These are phyloP conservation scores for Lomentospora prolificans DNA, from an alignment of 2,329 filamentous ascomycete genomes.

Conservation along the genomic window DNA sequence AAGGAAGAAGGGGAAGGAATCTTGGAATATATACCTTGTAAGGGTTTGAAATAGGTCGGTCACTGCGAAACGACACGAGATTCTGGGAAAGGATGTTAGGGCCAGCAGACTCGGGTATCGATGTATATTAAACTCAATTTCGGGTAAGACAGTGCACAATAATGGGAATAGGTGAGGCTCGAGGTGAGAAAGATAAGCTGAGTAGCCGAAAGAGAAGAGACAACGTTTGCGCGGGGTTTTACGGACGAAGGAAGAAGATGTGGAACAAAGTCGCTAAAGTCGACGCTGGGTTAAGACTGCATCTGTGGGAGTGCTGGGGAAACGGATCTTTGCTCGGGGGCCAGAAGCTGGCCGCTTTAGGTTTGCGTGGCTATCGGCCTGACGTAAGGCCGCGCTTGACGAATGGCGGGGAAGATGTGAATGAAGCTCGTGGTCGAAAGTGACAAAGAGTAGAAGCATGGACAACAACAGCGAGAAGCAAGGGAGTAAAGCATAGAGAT, in stretches of 20 bases:
- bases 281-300: background rate
- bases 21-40: background rate
- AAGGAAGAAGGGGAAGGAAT: background rate
- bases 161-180: no score
- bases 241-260: no score
- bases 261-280: background rate
- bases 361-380: constrained; percentile 1
- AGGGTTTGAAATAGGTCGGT: no score
- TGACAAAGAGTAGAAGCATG: background rate
- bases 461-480: background rate
- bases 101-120: no score
- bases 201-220: no score
- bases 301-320: background rate
- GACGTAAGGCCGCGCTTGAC: constrained; percentile 4
- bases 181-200: no score
- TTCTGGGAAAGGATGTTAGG: no score
- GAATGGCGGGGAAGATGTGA: background rate
- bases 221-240: no score
- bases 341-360: constrained; percentile 1
- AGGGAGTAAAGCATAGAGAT: background rate
- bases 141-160: no score
- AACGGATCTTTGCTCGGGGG: background rate
- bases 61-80: no score
- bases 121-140: no score
- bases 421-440: background rate